Conservation (phyloP, 106 monocot genomes). For the Dactylorhiza incarnata region DNA sequence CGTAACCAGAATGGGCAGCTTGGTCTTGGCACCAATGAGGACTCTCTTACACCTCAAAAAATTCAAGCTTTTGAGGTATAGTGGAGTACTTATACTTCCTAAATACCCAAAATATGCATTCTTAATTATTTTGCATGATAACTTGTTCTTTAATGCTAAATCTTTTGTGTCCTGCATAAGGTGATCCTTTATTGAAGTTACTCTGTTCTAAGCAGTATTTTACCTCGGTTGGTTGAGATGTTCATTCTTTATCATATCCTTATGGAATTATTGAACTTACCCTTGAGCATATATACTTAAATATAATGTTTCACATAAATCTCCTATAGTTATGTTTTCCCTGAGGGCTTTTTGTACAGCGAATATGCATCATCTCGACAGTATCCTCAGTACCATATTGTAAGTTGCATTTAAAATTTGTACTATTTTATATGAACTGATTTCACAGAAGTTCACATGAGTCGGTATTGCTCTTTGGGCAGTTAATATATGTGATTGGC, state of each 20-base stretch:
- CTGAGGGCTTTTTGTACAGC: not conserved
- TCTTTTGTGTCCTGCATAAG: not conserved
- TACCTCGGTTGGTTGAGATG: not conserved
- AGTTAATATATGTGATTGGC: not conserved
- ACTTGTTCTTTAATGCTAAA: not conserved
- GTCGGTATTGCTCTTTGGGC: not conserved
- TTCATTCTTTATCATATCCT: not conserved
- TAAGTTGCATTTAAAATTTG: not conserved
- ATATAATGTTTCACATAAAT: not conserved
- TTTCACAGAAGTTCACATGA: not conserved
- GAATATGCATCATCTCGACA: not conserved
- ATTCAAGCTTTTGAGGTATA: slow-evolving; percentile 82
- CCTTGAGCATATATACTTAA: not conserved
- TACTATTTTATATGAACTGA: not conserved
- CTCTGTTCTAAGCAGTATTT: not conserved
- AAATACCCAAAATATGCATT: not conserved
- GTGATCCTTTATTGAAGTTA: not conserved
- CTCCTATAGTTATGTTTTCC: not conserved
- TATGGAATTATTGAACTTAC: not conserved
- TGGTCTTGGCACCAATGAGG: slow-evolving; percentile 87
- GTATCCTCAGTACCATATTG: not conserved
- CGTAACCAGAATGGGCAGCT: slow-evolving; percentile 98
- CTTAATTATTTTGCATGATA: not conserved
- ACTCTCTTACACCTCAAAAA: slow-evolving; percentile 87
- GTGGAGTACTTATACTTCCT: not conserved